A percentile compares a stretch with the other conserved stretches of the same genome.
Conservation (phyloP, 2,329 filamentous ascomycete genomes). For the Cyclaneusma minus region DNA sequence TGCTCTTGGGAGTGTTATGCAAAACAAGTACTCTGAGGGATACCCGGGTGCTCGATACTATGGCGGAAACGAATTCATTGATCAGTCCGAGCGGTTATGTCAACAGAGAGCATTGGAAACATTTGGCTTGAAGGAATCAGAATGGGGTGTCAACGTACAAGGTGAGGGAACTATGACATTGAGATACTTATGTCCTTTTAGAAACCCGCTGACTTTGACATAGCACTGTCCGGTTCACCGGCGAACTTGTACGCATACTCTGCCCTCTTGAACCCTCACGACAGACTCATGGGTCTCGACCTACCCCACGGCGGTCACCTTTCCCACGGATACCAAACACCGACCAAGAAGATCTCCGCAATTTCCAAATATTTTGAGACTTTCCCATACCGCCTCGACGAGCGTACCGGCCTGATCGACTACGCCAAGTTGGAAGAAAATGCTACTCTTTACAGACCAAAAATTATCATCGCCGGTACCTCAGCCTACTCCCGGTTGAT, state of each 20-base stretch:
- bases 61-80: constrained; percentile 92
- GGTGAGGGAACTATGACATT: constrained; percentile 35
- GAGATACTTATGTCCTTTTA: constrained; percentile 1
- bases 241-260: constrained; percentile 79
- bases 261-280: constrained; percentile 80
- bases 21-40: constrained; percentile 98
- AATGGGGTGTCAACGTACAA: constrained; percentile 97
- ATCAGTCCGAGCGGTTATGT: constrained; percentile 76
- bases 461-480: constrained; percentile 87
- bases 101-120: constrained; percentile 81
- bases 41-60: constrained; percentile 96
- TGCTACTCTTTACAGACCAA: constrained; percentile 80
- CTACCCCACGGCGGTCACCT: constrained; percentile 92
- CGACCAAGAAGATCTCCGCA: constrained; percentile 89
- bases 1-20: constrained; percentile 86
- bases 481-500: constrained; percentile 94
- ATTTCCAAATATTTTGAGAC: constrained; percentile 99
- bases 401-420: constrained; percentile 84
- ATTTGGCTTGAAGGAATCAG: constrained; percentile 65
- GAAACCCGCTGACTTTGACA: constrained; percentile 8
- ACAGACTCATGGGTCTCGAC: constrained; percentile 92
- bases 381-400: constrained; percentile 81
- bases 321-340: constrained; percentile 93
- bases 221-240: constrained; percentile 35
- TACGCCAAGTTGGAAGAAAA: constrained; percentile 83